Conservation (phyloP, 2,329 filamentous ascomycete species). For the Xylaria sp. region DNA sequence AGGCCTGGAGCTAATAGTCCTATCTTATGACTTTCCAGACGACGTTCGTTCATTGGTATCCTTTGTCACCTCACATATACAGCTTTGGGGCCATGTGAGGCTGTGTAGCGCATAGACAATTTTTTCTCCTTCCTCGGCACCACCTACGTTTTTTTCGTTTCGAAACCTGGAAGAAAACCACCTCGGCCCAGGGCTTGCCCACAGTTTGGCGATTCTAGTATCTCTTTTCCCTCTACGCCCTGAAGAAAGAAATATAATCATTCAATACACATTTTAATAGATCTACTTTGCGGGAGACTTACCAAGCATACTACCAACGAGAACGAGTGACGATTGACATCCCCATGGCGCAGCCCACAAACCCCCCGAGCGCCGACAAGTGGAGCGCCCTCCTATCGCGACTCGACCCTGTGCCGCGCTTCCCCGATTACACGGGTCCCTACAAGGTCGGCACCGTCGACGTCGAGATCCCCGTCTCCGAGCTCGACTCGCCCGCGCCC, state of each 20-base stretch:
- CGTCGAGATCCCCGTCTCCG: constrained; percentile 73
- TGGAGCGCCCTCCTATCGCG: constrained; percentile 54
- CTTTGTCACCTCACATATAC: neutral
- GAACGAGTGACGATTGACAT: neutral
- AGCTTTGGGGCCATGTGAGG: neutral
- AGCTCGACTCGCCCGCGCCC: constrained; percentile 57
- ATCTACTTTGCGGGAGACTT: too few species aligned
- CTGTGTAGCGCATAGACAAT: neutral
- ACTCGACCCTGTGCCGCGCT: constrained; percentile 70
- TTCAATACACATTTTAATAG: neutral
- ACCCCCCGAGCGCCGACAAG: constrained; percentile 36
- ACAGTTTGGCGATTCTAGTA: too few species aligned
- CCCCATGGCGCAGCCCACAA: constrained; percentile 27
- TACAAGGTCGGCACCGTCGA: constrained; percentile 80
- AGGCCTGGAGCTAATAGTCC: too few species aligned
- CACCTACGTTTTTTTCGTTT: neutral
- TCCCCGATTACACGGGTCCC: constrained; percentile 76
- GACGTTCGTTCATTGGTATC: neutral
- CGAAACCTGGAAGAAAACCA: neutral
- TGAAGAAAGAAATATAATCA: neutral
- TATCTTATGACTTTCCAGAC: neutral
- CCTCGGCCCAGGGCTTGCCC: too few species aligned
- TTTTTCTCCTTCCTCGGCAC: neutral
- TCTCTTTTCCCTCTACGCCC: neutral
- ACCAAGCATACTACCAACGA: too few species aligned